Base-by-base conservation (phyloP, 1,284 basidiomycete species). In the Malassezia dermatis region DNA sequence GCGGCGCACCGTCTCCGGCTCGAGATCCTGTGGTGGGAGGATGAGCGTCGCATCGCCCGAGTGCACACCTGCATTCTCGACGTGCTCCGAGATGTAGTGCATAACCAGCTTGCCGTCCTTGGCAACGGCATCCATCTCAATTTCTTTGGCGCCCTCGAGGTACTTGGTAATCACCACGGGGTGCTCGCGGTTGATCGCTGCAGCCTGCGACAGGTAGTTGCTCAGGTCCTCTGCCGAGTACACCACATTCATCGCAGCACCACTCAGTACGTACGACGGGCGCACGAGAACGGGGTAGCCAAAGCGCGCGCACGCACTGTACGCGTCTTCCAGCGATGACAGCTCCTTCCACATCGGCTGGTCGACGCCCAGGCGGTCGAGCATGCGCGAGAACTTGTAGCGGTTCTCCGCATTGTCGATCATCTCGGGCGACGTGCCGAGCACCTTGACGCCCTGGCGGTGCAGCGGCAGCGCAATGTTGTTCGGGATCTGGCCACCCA, bases 61-160 rank as follows among this genome's bases (percentile, higher is more conserved):
- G 78, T 95, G 85, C 2, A 98, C 91, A 67, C 93, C 93, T 12
- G 93, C 94, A 73, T 98, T 98, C 79, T 98, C 94, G 71, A 98
- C 91, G 76, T 98, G 94, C 79, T 98, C 93, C 15, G 93, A 98
- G 75, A 96, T 88, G 78, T 90, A 96, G 77, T 98, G 93, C 91
- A 96, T 95, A 75, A 96, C 81, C 82, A 96, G 85, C 80, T 94
- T 89, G 41, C 93, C 93, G 70, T 91, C 88, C 77, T 86, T 87
- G 48, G 94, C 94, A 40, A 98, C 84, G 23, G 94, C 93, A 73
- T 98, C 93, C 89, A 98, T 95, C 80, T 98, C 94, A 66, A 96
- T 98, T 78, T 98, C 94, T 80, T 98, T 96, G 42, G 93, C 93
- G 72, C 93, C 88, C 77, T 98, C 93, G 73, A 98, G 94, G 78